Evolutionary conservation across 345 rosid genomes (phyloP), one percentile per base, ranked within the genome.

Genomic region (Lumnitzera littorea): DNA sequence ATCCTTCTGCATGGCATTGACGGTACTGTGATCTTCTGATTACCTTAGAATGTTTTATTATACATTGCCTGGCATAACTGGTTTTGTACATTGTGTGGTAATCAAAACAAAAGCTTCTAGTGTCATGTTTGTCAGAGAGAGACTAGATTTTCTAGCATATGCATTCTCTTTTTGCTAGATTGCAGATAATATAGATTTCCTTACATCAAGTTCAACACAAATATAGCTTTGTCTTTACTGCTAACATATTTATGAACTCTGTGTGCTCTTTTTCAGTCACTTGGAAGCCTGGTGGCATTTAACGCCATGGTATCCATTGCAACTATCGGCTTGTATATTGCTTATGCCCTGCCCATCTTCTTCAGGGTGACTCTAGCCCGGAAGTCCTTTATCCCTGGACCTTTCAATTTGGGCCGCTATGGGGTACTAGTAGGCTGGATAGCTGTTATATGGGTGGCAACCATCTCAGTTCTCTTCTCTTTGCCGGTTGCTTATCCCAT

Each of bases 281-380:
- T 94, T 0, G 90, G 96, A 70, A 89, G 99, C 68, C 48, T 63
- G 24, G 99, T 89, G 69, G 99, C 99, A 31, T 94, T 94, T 62
- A 81, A 89, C 62, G 97, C 99, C 23, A 94, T 89, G 99, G 97
- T 90, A 62, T 94, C 96, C 25, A 94, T 94, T 56, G 97, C 99
- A 58, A 86, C 95, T 4, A 94, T 89, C 2, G 99, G 97, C 47
- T 78, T 89, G 67, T 94, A 94, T 80, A 89, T 94, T 61, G 99
- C 99, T 10, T 94, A 94, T 55, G 95, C 91, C 46, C 73, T 90
- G 12, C 99, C 99, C 1, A 90, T 86, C 61, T 76, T 90, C 70
- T 75, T 94, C 61, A 68, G 96, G 70, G 96, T 89, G 70, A 87
- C 97, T 2, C 63, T 94, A 67, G 87, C 96, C 5, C 82, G 90